Percentiles rank a stretch among this genome's conserved stretches.
Evolutionary conservation across 2,329 filamentous ascomycete species (phyloP).

Genomic region (Trichoderma aggressivum): DNA sequence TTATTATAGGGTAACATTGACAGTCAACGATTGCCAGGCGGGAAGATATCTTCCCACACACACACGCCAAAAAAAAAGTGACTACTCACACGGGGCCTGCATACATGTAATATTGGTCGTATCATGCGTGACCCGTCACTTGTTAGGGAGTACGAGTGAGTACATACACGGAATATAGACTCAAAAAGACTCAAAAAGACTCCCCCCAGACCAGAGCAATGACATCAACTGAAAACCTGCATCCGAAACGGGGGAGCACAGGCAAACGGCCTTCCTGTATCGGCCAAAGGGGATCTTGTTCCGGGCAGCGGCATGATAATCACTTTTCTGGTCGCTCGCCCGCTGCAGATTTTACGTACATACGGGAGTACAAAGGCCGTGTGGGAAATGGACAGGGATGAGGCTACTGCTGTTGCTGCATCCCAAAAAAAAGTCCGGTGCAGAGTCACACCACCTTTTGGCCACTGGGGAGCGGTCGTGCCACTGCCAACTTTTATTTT

Average conservation of each 20-base stretch:
- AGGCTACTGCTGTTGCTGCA: not conserved
- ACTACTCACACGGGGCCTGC: not conserved
- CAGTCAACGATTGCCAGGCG: not conserved
- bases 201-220: not conserved
- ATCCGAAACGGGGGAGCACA: not conserved
- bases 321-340: not conserved
- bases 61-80: not conserved
- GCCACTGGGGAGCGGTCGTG: not conserved
- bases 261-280: not conserved
- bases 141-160: not conserved
- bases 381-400: not conserved
- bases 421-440: not conserved
- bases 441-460: slow-evolving; percentile 10
- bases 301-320: slow-evolving; percentile 4
- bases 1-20: not conserved
- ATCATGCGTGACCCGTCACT: not conserved
- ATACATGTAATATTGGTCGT: not conserved
- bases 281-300: slow-evolving; percentile 11
- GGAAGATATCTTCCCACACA: not conserved
- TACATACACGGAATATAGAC: not conserved
- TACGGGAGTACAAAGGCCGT: not conserved
- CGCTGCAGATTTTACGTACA: slow-evolving; percentile 2
- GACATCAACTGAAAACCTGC: not conserved
- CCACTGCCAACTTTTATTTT: not conserved
- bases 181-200: not conserved